Conservation (phyloP, 179 eudicot genomes). For the Spergularia azorica region DNA sequence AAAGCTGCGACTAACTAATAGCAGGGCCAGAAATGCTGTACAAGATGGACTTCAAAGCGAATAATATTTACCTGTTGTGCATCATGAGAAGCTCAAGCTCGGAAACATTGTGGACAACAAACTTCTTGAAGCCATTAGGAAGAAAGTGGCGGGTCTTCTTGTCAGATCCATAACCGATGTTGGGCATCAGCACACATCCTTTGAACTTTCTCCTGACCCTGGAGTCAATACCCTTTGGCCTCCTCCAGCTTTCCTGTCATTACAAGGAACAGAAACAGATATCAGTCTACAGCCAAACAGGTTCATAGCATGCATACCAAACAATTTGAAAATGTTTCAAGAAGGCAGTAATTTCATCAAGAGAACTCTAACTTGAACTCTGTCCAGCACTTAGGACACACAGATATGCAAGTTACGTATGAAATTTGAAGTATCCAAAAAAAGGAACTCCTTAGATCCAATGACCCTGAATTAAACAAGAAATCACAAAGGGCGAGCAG, state of each 20-base stretch:
- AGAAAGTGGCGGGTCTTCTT: constrained; percentile 60
- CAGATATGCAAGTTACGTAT: too few species aligned
- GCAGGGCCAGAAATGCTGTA: too few species aligned
- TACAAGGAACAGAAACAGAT: neutral
- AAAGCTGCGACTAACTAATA: neutral
- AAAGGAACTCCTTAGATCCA: too few species aligned
- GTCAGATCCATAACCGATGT: constrained; percentile 65
- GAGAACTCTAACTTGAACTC: too few species aligned
- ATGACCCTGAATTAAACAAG: too few species aligned
- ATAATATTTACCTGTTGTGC: constrained; percentile 49
- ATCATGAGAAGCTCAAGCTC: constrained; percentile 67
- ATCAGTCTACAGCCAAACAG: neutral
- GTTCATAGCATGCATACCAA: too few species aligned
- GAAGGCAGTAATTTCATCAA: neutral
- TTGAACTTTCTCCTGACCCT: constrained; percentile 63
- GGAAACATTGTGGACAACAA: constrained; percentile 52
- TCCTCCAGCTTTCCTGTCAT: constrained; percentile 56
- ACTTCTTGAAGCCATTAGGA: constrained; percentile 63
- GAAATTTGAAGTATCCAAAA: too few species aligned
- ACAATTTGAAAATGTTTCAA: neutral
- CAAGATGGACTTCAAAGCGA: neutral
- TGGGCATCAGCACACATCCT: constrained; percentile 56
- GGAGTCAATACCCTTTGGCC: constrained; percentile 65
- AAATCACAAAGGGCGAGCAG: too few species aligned
- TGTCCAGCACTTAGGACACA: too few species aligned